These are phyloP conservation scores for Cicer chorassanicum DNA, from an alignment of 306 rosid species.

Conservation along the genomic window DNA sequence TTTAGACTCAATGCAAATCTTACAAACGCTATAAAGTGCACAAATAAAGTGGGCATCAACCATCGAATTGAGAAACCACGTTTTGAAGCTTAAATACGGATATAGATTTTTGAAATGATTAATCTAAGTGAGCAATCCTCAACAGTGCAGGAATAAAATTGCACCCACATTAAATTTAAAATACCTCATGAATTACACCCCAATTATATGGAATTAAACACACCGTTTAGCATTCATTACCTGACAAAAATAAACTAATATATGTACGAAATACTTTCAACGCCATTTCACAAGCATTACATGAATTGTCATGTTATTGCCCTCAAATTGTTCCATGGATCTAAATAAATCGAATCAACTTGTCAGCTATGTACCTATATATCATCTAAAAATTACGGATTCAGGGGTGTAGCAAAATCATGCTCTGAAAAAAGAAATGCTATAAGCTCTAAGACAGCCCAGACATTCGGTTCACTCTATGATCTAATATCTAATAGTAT, in stretches of 20 bases:
- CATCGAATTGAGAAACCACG: neutral
- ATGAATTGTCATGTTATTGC: no score
- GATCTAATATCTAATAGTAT: conserved; percentile 9
- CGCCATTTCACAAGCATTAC: neutral
- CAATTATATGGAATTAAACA: neutral
- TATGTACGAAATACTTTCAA: neutral
- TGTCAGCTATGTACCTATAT: neutral
- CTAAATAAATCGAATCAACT: neutral
- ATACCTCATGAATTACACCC: neutral
- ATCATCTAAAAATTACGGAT: neutral
- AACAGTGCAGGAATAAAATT: neutral
- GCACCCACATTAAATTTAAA: neutral
- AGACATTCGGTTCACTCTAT: neutral
- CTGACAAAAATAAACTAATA: neutral
- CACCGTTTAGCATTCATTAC: conserved; percentile 1
- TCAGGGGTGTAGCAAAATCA: no score
- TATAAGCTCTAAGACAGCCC: no score
- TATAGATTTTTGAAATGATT: neutral
- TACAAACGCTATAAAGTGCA: neutral
- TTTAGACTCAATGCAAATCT: neutral
- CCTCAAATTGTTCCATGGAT: neutral
- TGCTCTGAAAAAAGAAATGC: no score
- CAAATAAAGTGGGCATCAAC: neutral
- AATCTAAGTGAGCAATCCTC: neutral
- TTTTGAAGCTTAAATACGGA: neutral